Percentiles rank a stretch among this genome's conserved stretches.
These are phyloP conservation scores for Lodderomyces elongisporus DNA, from an alignment of 1,139 yeast species.

Conservation along the genomic window DNA sequence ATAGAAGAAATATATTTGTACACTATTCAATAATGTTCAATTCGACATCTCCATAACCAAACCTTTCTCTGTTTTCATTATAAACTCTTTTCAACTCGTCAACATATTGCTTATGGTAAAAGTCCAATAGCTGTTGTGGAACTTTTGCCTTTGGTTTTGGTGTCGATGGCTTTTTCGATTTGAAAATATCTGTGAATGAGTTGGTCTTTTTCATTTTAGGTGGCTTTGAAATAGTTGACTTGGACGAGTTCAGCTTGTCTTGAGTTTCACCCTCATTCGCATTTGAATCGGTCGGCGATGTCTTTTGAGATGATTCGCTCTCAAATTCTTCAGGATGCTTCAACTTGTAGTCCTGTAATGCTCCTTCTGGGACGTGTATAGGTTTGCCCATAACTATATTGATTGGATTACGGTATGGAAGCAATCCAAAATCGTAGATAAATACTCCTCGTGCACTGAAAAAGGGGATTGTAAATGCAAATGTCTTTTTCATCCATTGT, in stretches of 20 bases:
- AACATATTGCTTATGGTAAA: conserved; percentile 71
- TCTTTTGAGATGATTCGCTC: conserved; percentile 5
- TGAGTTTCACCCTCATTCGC: not conserved
- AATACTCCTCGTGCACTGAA: conserved; percentile 91
- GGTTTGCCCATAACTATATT: conserved; percentile 81
- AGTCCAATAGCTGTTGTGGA: conserved; percentile 49
- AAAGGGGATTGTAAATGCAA: conserved; percentile 85
- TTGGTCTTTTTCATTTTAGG: conserved; percentile 4
- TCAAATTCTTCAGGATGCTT: conserved; percentile 24
- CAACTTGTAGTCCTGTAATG: conserved; percentile 27
- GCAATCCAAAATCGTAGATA: conserved; percentile 84
- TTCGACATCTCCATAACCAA: conserved; percentile 45
- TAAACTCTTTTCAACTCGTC: conserved; percentile 61
- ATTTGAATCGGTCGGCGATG: not conserved
- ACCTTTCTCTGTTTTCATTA: conserved; percentile 63
- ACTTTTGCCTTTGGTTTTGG: conserved; percentile 16
- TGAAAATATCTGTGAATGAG: conserved; percentile 16
- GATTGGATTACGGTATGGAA: conserved; percentile 82
- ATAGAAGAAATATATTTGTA: no score
- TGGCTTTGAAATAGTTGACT: not conserved
- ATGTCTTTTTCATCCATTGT: conserved; percentile 59
- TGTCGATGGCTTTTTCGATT: conserved; percentile 11
- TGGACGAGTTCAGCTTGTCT: not conserved
- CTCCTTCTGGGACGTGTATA: conserved; percentile 54
- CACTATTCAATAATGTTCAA: conserved; percentile 47